Base-by-base conservation (phyloP, 305 asterid species). In the Lippia alba region DNA sequence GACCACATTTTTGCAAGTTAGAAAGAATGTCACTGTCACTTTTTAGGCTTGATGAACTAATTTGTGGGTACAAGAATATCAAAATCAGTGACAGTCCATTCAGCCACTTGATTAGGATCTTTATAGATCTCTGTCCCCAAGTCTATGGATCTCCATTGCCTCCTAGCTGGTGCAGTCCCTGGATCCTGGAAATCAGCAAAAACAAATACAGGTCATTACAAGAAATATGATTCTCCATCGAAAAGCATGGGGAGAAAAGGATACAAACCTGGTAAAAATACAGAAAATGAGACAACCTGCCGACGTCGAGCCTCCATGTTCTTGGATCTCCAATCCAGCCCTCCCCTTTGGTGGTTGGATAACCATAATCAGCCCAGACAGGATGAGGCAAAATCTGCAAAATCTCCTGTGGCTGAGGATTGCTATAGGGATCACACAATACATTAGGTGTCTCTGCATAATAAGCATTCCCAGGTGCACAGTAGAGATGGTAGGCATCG, bases 371-470 rank as follows among this genome's bases (percentile, higher is more conserved):
- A 7, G 81, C 87, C 90, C 87, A 85, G 41, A 76, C 90, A 1
- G 83, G 84, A 53, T 85, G 87, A 3, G 90, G 90, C 67, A 82
- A 41, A 67, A 85, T 65, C 63, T 85, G 90, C 55, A 85, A 10
- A 19, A 85, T 85, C 70, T 85, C 87, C 72, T 85, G 90, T 64
- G 90, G 80, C 63, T 85, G 90, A 40, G 90, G 90, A 69, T 85
- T 85, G 56, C 87, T 85, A 32, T 68, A 85, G 8, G 87, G 80
- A 30, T 85, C 89, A 63, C 85, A 85, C 56, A 70, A 66, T 56
- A 6, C 56, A 39, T 70, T 39, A 14, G 89, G 85, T 49, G 56
- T 68, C 62, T 85, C 87, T 24, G 66, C 44, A 53, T 82, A 66
- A 24, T 78, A 51, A 0, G 69, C 87, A 48, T 80, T 82, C 45